Percentiles rank a stretch among this genome's conserved stretches.
Conservation (phyloP, 331 rosid genomes). For the Prunus yedoensis region DNA sequence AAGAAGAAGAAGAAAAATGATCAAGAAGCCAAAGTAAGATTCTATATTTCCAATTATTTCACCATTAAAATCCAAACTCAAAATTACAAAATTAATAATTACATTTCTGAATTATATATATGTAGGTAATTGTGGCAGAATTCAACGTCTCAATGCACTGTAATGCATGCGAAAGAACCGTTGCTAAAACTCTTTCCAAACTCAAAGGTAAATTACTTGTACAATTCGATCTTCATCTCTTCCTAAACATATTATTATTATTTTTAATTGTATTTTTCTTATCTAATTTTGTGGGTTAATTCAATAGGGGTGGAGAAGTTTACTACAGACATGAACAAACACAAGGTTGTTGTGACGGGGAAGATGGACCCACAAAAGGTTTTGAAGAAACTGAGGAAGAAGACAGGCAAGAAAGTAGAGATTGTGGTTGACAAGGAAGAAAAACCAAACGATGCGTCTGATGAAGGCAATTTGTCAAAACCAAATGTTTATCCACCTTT, state of each 20-base stretch:
- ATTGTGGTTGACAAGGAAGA: slow-evolving; percentile 33
- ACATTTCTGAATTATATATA: too few relatives aligned
- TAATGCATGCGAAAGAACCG: slow-evolving; percentile 70
- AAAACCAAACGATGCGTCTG: background rate
- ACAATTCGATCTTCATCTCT: background rate
- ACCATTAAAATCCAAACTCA: background rate
- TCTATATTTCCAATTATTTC: background rate
- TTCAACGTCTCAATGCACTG: slow-evolving; percentile 76
- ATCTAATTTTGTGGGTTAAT: background rate
- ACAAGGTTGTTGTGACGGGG: slow-evolving; percentile 63
- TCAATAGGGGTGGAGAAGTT: slow-evolving; percentile 66
- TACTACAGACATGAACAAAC: slow-evolving; percentile 54
- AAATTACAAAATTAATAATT: background rate
- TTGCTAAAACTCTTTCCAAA: slow-evolving; percentile 65
- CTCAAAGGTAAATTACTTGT: slow-evolving; percentile 35
- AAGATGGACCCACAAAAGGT: slow-evolving; percentile 53
- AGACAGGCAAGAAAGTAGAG: slow-evolving; percentile 64
- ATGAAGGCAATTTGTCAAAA: background rate
- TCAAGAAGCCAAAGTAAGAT: slow-evolving; percentile 23
- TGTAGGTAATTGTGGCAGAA: slow-evolving; percentile 44
- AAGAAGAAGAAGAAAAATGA: slow-evolving; percentile 33
- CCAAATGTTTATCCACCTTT: slow-evolving; percentile 14
- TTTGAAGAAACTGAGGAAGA: slow-evolving; percentile 66
- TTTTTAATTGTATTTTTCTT: background rate
- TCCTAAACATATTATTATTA: background rate